Conservation (phyloP, 2,329 filamentous ascomycete species). For the Xylaria sp. region DNA sequence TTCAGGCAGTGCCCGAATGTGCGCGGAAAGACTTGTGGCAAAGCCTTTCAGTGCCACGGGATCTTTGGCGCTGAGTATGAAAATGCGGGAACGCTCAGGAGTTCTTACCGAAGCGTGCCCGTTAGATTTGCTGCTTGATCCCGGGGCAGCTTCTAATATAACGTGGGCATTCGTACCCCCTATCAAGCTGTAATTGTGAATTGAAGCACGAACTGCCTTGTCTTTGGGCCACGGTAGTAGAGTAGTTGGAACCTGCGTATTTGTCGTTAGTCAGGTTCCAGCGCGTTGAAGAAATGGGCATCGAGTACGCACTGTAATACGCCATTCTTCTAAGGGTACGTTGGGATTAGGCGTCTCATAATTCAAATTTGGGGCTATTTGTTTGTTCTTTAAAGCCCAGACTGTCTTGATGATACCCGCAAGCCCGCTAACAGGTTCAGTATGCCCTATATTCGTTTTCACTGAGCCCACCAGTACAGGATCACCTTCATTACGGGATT, state of each 20-base stretch:
- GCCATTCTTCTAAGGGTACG: slow-evolving; percentile 13
- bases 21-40: not conserved
- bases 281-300: not conserved
- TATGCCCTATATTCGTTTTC: slow-evolving; percentile 49
- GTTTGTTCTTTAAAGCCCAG: slow-evolving; percentile 41
- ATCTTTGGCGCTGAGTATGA: slow-evolving; percentile 30
- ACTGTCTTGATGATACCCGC: slow-evolving; percentile 46
- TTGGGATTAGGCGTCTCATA: slow-evolving; percentile 34
- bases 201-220: slow-evolving; percentile 39
- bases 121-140: not conserved
- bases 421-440: slow-evolving; percentile 43
- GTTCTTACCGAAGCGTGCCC: not conserved
- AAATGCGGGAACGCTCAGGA: slow-evolving; percentile 1
- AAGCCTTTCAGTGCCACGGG: not conserved
- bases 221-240: slow-evolving; percentile 23
- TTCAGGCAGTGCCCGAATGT: not conserved
- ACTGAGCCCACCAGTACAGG: slow-evolving; percentile 40
- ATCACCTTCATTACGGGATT: not conserved
- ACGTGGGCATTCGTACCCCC: slow-evolving; percentile 52
- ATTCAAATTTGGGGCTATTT: slow-evolving; percentile 42
- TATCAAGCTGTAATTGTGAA: slow-evolving; percentile 51
- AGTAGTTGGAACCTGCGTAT: slow-evolving; percentile 9
- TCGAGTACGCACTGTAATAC: slow-evolving; percentile 11
- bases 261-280: not conserved
- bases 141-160: slow-evolving; percentile 38